A percentile compares a stretch with the other conserved stretches of the same genome.
phyloP scores from a whole-genome alignment of 2,329 filamentous ascomycete genomes.

The Huntiella savannae region DNA sequence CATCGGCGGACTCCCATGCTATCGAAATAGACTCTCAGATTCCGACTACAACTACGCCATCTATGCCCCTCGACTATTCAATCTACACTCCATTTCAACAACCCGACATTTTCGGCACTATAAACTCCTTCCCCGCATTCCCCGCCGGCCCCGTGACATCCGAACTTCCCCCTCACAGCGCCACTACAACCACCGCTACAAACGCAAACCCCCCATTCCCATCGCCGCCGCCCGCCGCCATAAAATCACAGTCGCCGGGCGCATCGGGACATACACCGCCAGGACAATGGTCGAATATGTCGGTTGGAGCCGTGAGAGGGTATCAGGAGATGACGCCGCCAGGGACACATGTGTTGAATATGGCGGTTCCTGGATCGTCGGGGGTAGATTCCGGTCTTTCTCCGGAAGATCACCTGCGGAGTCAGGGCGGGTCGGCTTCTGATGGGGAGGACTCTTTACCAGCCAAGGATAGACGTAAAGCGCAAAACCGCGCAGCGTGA shows the following conservation, averaged over 20 bases:
- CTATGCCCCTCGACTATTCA: constrained; percentile 3
- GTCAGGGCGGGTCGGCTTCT: constrained; percentile 23
- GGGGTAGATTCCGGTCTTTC: not conserved
- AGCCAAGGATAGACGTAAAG: constrained; percentile 38
- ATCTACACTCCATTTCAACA: constrained; percentile 7
- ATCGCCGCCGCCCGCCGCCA: not conserved
- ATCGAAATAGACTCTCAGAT: no score
- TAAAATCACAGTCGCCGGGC: not conserved
- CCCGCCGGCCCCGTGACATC: not conserved
- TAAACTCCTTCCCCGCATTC: not conserved
- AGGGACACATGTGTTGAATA: constrained; percentile 10
- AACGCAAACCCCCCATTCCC: not conserved
- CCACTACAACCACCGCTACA: not conserved
- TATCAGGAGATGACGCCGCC: constrained; percentile 15
- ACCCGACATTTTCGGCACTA: not conserved
- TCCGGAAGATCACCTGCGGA: not conserved
- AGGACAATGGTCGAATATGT: not conserved
- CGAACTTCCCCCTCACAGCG: not conserved
- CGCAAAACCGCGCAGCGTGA: constrained; percentile 42
- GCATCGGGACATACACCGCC: constrained; percentile 3
- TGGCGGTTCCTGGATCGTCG: not conserved
- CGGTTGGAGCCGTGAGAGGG: not conserved
- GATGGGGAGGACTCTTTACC: constrained; percentile 37
- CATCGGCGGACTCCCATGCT: not conserved
- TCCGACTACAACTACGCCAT: not conserved